A percentile compares a stretch with the other conserved stretches of the same genome.
Evolutionary conservation across 2,329 filamentous ascomycete species (phyloP).

Genomic region (Rosellinia necatrix): DNA sequence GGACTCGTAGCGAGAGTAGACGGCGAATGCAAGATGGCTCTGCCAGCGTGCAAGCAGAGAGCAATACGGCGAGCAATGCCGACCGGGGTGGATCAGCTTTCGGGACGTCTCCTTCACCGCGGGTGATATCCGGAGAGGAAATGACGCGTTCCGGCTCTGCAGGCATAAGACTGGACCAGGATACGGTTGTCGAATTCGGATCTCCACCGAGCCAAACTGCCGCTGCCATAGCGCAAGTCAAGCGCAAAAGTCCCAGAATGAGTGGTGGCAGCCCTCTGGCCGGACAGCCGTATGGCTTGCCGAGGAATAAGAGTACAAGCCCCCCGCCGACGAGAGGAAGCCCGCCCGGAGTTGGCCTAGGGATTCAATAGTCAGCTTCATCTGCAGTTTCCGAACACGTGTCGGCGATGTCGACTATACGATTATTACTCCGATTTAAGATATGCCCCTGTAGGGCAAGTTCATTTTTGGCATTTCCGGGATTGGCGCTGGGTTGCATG

Average conservation of each 20-base stretch:
- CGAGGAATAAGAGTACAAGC: conserved; percentile 1
- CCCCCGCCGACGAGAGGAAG: conserved; percentile 9
- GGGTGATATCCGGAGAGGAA: conserved; percentile 21
- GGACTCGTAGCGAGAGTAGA: conserved; percentile 14
- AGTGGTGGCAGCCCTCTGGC: conserved; percentile 19
- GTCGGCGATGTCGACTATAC: not conserved
- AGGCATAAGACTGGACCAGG: conserved; percentile 36
- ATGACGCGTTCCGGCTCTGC: conserved; percentile 35
- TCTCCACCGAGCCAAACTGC: conserved; percentile 20
- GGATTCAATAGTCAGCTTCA: conserved; percentile 18
- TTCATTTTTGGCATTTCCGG: not conserved
- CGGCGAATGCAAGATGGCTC: conserved; percentile 12
- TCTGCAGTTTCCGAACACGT: not conserved
- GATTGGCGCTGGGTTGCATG: conserved; percentile 1
- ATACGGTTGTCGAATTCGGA: conserved; percentile 38
- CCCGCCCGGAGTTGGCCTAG: conserved; percentile 22
- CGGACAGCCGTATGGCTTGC: conserved; percentile 4
- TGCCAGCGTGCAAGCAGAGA: not conserved
- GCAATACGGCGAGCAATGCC: not conserved
- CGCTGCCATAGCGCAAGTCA: conserved; percentile 14
- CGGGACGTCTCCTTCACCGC: conserved; percentile 1
- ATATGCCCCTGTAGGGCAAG: not conserved
- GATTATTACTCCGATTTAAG: too few species aligned
- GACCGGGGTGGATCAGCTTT: not conserved
- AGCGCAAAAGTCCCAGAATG: conserved; percentile 13